These are phyloP conservation scores for Aspergillus pseudoviridinutans DNA, from an alignment of 2,329 filamentous ascomycete genomes.

Conservation along the genomic window DNA sequence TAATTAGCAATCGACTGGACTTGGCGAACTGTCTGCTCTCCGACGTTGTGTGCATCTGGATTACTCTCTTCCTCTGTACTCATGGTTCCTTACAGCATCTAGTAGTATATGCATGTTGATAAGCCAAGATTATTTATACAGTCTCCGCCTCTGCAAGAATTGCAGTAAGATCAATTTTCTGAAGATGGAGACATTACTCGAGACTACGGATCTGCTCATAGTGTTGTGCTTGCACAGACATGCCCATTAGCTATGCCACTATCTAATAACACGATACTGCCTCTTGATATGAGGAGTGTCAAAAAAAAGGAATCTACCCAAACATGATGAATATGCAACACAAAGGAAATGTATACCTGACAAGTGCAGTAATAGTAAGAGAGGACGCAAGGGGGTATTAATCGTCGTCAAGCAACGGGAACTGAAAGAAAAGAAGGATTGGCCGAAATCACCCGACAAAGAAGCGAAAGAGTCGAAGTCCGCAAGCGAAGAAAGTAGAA, in stretches of 20 bases:
- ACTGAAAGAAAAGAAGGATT: slow-evolving; percentile 2
- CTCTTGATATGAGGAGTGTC: neutral
- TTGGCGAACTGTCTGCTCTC: slow-evolving; percentile 2
- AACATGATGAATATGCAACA: neutral
- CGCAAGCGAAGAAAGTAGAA: slow-evolving; percentile 5
- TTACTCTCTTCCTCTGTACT: neutral
- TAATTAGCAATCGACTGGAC: slow-evolving; percentile 8
- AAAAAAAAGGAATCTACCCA: neutral
- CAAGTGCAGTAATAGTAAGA: neutral
- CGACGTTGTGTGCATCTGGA: neutral
- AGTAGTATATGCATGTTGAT: neutral
- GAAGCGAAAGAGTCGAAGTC: slow-evolving; percentile 11
- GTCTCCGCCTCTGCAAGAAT: neutral
- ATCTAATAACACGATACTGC: neutral
- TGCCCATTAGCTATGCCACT: neutral
- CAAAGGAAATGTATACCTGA: neutral
- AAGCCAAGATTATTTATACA: neutral
- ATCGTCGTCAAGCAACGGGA: neutral
- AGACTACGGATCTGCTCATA: neutral
- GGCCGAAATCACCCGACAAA: neutral
- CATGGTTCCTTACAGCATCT: neutral
- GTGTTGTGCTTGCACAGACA: neutral
- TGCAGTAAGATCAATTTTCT: neutral
- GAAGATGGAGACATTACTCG: no score
- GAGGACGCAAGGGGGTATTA: slow-evolving; percentile 3